Base-by-base conservation (phyloP, 768 basidiomycete species). In the Tulasnella sp. region DNA sequence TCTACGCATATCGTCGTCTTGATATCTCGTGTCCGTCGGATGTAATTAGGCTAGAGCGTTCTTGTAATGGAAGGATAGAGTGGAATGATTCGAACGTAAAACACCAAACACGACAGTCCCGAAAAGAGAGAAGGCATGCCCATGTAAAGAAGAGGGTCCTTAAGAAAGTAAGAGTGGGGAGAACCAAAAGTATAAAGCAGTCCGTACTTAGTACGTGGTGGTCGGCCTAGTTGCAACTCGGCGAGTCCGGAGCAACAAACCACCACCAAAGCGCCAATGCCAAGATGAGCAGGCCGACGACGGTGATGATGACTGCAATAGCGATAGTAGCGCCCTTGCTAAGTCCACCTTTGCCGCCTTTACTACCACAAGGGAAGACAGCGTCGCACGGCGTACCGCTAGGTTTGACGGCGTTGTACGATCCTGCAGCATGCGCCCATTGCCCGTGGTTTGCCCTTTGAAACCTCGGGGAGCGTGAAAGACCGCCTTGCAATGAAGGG, bases 361-460 rank as follows among this genome's bases (percentile, higher is more conserved):
- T 80, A 6, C 66, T 32, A 0, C 63, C 71, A 72, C 82, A 83
- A 0, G 79, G 78, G 77, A 91, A 86, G 17, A 84, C 93, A 41
- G 84, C 83, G 75, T 95, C 94, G 78, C 94, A 95, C 1, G 94
- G 95, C 73, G 82, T 79, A 39, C 91, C 92, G 7, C 81, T 78
- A 0, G 92, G 92, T 75, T 82, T 83, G 44, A 85, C 84, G 71
- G 83, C 84, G 5, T 81, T 83, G 77, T 90, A 91, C 67, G 84
- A 84, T 36, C 92, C 92, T 0, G 85, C n/a, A n/a, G n/a, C n/a
- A n/a, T n/a, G n/a, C n/a, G n/a, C n/a, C n/a, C n/a, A n/a, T n/a
- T n/a, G n/a, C n/a, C n/a, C 86, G 78, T 87, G 81, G n/a, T n/a
- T n/a, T n/a, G n/a, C n/a, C n/a, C n/a, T n/a, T n/a, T n/a, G n/a